Evolutionary conservation across 768 basidiomycete species (phyloP), one percentile per base, ranked within the genome.

Genomic region (Trametes elegans): DNA sequence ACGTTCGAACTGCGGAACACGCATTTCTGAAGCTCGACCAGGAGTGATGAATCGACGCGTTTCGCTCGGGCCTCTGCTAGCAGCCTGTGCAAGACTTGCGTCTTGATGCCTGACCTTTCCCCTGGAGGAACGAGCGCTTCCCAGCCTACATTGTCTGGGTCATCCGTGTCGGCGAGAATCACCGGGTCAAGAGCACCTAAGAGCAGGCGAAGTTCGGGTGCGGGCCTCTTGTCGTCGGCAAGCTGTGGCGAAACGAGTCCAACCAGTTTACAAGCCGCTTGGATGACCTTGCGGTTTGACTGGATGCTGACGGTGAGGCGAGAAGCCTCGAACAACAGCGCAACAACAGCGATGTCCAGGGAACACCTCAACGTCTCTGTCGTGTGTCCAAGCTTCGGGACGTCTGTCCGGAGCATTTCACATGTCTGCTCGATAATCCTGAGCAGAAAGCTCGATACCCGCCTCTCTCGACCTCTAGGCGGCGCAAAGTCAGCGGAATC

Each of bases 1-100:
- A 93, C 92, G 61, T 91, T 88, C 39, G 74, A 63, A 55, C 80
- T 81, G 55, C 82, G 81, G 82, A 91, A 92, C 23, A 93, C 67
- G 7, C 79, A 66, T 26, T 74, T 73, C 44, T 88, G 79, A 21
- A 92, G 71, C 35, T 70, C 68, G 16, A 71, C 66, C 53, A 77
- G 71, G 36, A 68, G 32, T 62, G 57, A 23, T 53, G 49, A 34
- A 45, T 45, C 14, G 46, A 47, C 49, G 50, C 45, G 54, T 49
- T 35, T 43, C 59, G 38, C 38, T 27, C 55, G 49, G 9, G 60
- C 47, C 28, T 48, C 49, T 7, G 40, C 48, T 23, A 64, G 70
- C 51, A 81, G 61, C 34, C 57, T 60, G 44, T 71, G 70, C 36
- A 90, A 72, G 0, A 75, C 70, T 42, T 83, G 76, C 9, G 76